Percentiles rank a stretch among this genome's conserved stretches.
phyloP scores from a whole-genome alignment of 1,139 yeast species.

The Suhomyces bolitotheri region DNA sequence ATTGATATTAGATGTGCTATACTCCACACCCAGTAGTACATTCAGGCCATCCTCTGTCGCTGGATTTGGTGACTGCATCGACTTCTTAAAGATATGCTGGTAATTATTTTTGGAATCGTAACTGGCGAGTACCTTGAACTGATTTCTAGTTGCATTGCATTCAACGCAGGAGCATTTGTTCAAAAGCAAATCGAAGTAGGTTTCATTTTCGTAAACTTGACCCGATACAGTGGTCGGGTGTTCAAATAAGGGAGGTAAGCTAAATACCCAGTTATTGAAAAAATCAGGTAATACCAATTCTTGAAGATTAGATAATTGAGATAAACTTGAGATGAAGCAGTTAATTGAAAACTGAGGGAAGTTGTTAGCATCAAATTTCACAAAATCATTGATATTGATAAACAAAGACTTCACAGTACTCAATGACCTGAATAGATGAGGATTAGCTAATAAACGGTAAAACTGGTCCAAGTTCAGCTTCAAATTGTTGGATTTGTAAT shows the following conservation, averaged over 20 bases:
- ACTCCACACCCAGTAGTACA: slow-evolving; percentile 9
- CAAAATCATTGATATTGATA: slow-evolving; percentile 26
- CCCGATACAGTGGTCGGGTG: slow-evolving; percentile 1
- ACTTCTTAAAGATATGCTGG: slow-evolving; percentile 20
- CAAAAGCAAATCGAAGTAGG: slow-evolving; percentile 20
- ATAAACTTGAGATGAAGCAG: slow-evolving; percentile 12
- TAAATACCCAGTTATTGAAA: slow-evolving; percentile 26
- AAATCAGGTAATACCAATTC: slow-evolving; percentile 28
- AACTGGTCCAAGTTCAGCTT: slow-evolving; percentile 25
- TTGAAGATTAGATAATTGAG: slow-evolving; percentile 14
- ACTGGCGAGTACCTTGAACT: slow-evolving; percentile 19
- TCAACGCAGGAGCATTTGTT: slow-evolving; percentile 24
- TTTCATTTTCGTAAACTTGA: slow-evolving; percentile 1
- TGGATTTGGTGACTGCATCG: slow-evolving; percentile 3
- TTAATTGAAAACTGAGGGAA: slow-evolving; percentile 14
- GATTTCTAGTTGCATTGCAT: slow-evolving; percentile 20
- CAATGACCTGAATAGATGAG: slow-evolving; percentile 15
- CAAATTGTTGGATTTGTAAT: slow-evolving; percentile 25
- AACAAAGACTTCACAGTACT: slow-evolving; percentile 19
- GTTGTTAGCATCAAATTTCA: slow-evolving; percentile 15
- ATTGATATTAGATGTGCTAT: slow-evolving; percentile 17
- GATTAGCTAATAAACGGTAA: slow-evolving; percentile 17
- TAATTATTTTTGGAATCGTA: slow-evolving; percentile 21
- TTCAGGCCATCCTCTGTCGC: slow-evolving; percentile 4
- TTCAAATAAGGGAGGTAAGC: slow-evolving; percentile 16